phyloP scores from a whole-genome alignment of 805 yeast species.

The Clavispora phyllophila region DNA sequence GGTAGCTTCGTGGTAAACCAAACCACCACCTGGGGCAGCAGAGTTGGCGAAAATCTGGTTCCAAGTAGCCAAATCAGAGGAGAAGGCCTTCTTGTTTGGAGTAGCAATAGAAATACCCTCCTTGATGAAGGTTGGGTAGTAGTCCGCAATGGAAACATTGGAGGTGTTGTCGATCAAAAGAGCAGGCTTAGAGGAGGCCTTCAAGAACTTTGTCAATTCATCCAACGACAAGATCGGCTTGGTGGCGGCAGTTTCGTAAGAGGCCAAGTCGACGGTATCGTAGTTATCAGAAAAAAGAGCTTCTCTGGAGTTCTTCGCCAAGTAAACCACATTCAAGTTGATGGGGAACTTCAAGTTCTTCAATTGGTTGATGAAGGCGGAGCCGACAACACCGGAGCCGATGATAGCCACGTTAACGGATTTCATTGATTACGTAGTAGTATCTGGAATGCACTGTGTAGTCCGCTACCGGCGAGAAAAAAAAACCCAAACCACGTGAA shows the following conservation, averaged over 20 bases:
- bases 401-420: slow-evolving; percentile 43
- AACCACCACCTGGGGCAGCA: slow-evolving; percentile 50
- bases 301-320: slow-evolving; percentile 66
- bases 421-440: neutral
- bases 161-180: slow-evolving; percentile 94
- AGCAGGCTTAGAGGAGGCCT: slow-evolving; percentile 65
- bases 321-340: slow-evolving; percentile 69
- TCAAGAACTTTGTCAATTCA: slow-evolving; percentile 58
- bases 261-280: slow-evolving; percentile 59
- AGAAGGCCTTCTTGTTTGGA: slow-evolving; percentile 97
- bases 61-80: slow-evolving; percentile 73
- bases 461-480: neutral
- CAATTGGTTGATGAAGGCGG: slow-evolving; percentile 83
- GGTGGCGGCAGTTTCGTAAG: slow-evolving; percentile 47
- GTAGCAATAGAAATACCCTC: slow-evolving; percentile 91
- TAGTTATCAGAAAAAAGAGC: slow-evolving; percentile 68
- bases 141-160: slow-evolving; percentile 66
- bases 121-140: slow-evolving; percentile 68
- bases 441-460: neutral
- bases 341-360: slow-evolving; percentile 54
- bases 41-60: slow-evolving; percentile 59
- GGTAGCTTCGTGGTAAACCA: slow-evolving; percentile 96
- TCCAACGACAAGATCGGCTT: slow-evolving; percentile 49
- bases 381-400: slow-evolving; percentile 93
- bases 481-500: neutral